Percentiles rank a stretch among this genome's conserved stretches.
These are phyloP conservation scores for Mycena indigotica DNA, from an alignment of 768 basidiomycete genomes.

Conservation along the genomic window DNA sequence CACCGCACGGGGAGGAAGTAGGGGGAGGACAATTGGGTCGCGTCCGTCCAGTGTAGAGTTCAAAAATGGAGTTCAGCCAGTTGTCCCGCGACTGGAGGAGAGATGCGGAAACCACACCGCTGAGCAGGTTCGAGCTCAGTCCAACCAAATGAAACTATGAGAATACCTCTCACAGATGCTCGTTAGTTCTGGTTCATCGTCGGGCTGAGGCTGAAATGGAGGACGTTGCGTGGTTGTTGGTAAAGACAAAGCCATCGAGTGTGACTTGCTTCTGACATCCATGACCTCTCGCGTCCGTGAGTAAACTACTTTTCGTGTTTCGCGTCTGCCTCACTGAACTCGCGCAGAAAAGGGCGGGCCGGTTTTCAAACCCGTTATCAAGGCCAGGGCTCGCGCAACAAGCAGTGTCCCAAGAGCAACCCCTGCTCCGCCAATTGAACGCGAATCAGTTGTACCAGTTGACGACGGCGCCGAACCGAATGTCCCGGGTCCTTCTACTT, in stretches of 20 bases:
- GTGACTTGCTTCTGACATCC: conserved; percentile 12
- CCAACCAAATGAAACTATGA: not conserved
- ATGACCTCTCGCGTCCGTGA: conserved; percentile 67
- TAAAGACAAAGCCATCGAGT: conserved; percentile 34
- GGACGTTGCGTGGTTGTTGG: conserved; percentile 56
- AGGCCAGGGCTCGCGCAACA: conserved; percentile 49
- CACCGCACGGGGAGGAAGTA: conserved; percentile 63
- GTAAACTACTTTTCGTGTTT: too few relatives aligned
- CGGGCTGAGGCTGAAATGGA: conserved; percentile 60
- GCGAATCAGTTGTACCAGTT: not conserved
- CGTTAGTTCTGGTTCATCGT: conserved; percentile 48
- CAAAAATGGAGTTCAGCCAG: conserved; percentile 69
- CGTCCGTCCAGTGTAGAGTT: conserved; percentile 69
- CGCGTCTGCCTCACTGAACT: conserved; percentile 8
- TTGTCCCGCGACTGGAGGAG: conserved; percentile 60
- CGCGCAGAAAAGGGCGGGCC: conserved; percentile 68
- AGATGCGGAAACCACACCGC: conserved; percentile 52
- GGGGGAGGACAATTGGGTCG: conserved; percentile 65
- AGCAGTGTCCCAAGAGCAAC: conserved; percentile 25
- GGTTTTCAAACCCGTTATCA: conserved; percentile 68
- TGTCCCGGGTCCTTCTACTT: conserved; percentile 1
- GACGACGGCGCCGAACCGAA: not conserved
- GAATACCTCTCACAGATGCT: conserved; percentile 60
- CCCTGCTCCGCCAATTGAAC: conserved; percentile 5
- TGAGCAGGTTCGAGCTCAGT: conserved; percentile 1